Percentiles rank a stretch among this genome's conserved stretches.
Evolutionary conservation across 2,329 filamentous ascomycete species (phyloP).

Genomic region (Fusarium oxysporum): DNA sequence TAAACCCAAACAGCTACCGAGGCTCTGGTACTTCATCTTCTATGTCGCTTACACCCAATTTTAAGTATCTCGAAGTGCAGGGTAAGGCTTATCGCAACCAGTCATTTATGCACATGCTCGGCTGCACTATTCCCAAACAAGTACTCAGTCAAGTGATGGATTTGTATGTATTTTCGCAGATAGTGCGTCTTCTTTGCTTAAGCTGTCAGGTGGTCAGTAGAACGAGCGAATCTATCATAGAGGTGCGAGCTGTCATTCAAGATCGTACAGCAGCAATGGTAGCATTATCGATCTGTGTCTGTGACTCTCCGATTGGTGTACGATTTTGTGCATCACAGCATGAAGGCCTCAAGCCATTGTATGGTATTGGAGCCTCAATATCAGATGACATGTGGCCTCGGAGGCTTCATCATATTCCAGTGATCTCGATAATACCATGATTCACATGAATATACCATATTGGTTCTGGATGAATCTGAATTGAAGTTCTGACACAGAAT

Average conservation of each 20-base stretch:
- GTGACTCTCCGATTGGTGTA: slow-evolving; percentile 27
- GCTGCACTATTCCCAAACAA: slow-evolving; percentile 29
- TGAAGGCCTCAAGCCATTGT: slow-evolving; percentile 31
- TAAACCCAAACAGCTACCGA: slow-evolving; percentile 46
- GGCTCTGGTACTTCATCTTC: neutral
- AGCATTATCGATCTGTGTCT: slow-evolving; percentile 29
- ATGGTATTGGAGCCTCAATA: neutral
- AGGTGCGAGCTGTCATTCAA: slow-evolving; percentile 18
- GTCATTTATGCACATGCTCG: slow-evolving; percentile 43
- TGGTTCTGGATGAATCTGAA: neutral
- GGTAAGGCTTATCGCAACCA: slow-evolving; percentile 33
- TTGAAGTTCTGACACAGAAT: neutral
- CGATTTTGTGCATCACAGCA: slow-evolving; percentile 38
- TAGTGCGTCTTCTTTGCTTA: neutral
- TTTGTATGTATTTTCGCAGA: neutral
- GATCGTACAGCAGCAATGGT: slow-evolving; percentile 26
- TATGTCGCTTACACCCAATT: neutral
- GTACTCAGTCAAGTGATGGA: slow-evolving; percentile 29
- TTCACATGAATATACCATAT: neutral
- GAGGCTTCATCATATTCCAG: neutral
- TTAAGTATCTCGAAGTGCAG: slow-evolving; percentile 20
- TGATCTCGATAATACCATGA: neutral
- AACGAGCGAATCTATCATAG: slow-evolving; percentile 9
- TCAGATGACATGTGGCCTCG: slow-evolving; percentile 8
- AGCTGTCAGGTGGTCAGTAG: slow-evolving; percentile 9